Base-by-base conservation (phyloP, 2,329 filamentous ascomycete genomes). In the Macroventuria anomochaeta region DNA sequence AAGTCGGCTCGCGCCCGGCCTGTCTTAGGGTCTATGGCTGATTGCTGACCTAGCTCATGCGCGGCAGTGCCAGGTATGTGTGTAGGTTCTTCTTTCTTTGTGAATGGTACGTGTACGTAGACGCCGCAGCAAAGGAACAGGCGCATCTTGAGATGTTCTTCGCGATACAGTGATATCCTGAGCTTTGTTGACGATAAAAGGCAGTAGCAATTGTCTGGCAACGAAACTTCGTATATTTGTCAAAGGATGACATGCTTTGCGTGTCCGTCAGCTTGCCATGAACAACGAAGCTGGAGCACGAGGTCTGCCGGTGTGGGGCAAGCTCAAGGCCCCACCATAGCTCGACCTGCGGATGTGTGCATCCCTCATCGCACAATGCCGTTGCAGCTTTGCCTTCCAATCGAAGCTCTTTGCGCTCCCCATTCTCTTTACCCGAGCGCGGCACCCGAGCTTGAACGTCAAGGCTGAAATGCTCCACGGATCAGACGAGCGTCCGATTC, bases 291-390 rank as follows among this genome's bases (percentile, higher is more conserved):
- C 21, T 23, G 11, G 28, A 42, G 29, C 17, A 21, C 5, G 17
- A 34, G 29, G 20, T 18, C 23, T 31, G 11, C n/a, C 18, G 23
- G 33, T 49, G 51, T 54, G 51, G 51, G 51, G 51, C 51, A 11
- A 13, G n/a, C 18, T 11, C 29, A 46, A 49, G 59, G 63, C 64
- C 64, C 64, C 63, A 65, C 63, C 61, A 62, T 60, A 61, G 61
- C 53, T 63, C 25, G 47, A 31, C 34, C 5, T 40, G 20, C 15
- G 21, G 28, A 55, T 41, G 20, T 37, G 41, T 56, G 46, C 53
- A 53, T 63, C 64, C 64, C 64, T 65, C 62, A 59, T 62, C 31
- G 43, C 50, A 43, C 42, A 53, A 33, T 28, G 37, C 38, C 33
- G 28, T 51, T 29, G 53, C 57, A 36, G 42, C 33, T 38, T 42